Percentiles rank a stretch among this genome's conserved stretches.
Conservation (phyloP, 768 basidiomycete genomes). For the Zangia roseola region DNA sequence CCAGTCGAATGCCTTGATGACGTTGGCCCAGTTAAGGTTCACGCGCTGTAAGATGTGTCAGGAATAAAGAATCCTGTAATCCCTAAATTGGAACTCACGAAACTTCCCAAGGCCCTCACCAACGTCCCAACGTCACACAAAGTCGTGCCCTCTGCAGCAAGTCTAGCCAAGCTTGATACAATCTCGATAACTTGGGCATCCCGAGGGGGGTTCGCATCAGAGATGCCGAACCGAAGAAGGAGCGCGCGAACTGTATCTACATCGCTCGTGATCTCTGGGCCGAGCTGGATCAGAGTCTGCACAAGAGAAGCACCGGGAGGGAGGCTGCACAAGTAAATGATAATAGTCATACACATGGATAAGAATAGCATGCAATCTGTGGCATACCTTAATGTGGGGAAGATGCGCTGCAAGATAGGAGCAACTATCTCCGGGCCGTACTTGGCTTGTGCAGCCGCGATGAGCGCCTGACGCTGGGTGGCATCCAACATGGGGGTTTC, state of each 20-base stretch:
- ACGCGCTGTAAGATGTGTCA: slow-evolving; percentile 47
- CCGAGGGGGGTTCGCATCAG: slow-evolving; percentile 66
- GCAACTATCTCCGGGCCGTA: slow-evolving; percentile 74
- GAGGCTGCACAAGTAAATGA: slow-evolving; percentile 44
- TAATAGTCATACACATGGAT: slow-evolving; percentile 12
- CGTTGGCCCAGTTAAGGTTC: slow-evolving; percentile 73
- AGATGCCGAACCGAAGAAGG: slow-evolving; percentile 72
- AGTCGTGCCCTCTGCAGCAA: slow-evolving; percentile 69
- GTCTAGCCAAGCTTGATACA: slow-evolving; percentile 61
- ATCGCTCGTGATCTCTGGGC: slow-evolving; percentile 77
- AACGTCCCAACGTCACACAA: slow-evolving; percentile 76
- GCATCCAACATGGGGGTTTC: slow-evolving; percentile 73
- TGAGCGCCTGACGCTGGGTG: slow-evolving; percentile 70
- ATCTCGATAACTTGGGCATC: slow-evolving; percentile 72
- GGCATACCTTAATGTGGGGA: slow-evolving; percentile 71
- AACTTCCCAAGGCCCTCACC: slow-evolving; percentile 68
- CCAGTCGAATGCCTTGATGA: slow-evolving; percentile 86
- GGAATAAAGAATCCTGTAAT: background rate
- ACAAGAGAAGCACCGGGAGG: slow-evolving; percentile 66
- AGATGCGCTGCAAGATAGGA: slow-evolving; percentile 71
- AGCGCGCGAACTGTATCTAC: slow-evolving; percentile 67
- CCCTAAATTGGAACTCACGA: slow-evolving; percentile 52
- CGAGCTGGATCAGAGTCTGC: slow-evolving; percentile 73
- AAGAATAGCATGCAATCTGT: slow-evolving; percentile 9
- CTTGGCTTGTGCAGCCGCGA: slow-evolving; percentile 73